Percentiles rank a stretch among this genome's conserved stretches.
These are phyloP conservation scores for Russula emetica DNA, from an alignment of 768 basidiomycete species.

Conservation along the genomic window DNA sequence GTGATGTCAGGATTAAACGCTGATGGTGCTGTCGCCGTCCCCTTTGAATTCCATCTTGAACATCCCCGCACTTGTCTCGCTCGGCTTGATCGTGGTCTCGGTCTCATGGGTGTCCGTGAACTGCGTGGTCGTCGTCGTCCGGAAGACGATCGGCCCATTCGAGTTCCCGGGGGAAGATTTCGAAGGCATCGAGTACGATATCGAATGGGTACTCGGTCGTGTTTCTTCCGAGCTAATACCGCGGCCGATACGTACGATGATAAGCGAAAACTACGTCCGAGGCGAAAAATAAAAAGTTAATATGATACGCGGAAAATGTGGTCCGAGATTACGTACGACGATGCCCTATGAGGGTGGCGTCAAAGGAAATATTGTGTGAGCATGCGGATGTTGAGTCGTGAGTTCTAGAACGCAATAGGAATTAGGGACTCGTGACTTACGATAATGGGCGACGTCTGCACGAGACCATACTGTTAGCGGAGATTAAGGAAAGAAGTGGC, in stretches of 20 bases:
- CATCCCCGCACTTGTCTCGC: not conserved
- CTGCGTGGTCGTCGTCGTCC: conserved; percentile 23
- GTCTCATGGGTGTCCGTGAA: not conserved
- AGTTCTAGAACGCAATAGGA: not conserved
- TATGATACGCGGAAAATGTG: not conserved
- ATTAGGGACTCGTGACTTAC: conserved; percentile 14
- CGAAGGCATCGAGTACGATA: conserved; percentile 27
- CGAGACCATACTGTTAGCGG: conserved; percentile 6
- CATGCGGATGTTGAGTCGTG: not conserved
- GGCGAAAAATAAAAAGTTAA: conserved; percentile 5
- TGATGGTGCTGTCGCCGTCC: conserved; percentile 14
- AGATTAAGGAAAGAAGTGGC: not conserved
- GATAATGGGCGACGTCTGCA: conserved; percentile 24
- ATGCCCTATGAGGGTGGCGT: conserved; percentile 15
- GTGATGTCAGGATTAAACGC: not conserved
- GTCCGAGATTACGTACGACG: conserved; percentile 24
- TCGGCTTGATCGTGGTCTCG: conserved; percentile 8
- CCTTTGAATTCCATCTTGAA: conserved; percentile 14
- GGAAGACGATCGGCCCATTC: conserved; percentile 18
- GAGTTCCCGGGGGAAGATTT: conserved; percentile 4
- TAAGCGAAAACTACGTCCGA: conserved; percentile 24
- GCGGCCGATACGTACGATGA: conserved; percentile 25
- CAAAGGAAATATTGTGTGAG: not conserved
- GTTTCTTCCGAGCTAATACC: conserved; percentile 22
- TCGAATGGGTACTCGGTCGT: conserved; percentile 3